These are phyloP conservation scores for Filobasidium uniguttulatum DNA, from an alignment of 1,284 basidiomycete genomes.

Conservation along the genomic window DNA sequence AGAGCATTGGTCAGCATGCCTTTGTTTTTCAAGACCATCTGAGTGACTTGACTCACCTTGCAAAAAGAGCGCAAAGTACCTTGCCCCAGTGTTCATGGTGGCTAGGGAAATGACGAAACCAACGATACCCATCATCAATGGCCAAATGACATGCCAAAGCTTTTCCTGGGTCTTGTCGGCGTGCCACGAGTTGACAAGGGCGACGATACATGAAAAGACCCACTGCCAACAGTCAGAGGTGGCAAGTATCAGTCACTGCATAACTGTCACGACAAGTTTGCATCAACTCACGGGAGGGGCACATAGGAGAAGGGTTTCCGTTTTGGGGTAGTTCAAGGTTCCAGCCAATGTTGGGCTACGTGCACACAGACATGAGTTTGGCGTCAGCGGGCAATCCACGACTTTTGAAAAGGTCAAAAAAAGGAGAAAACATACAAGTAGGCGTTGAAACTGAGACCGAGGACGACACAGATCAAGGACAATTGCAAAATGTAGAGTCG, in stretches of 20 bases:
- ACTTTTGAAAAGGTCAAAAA: not conserved
- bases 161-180: constrained; percentile 45
- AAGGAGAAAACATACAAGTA: constrained; percentile 54
- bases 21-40: too few relatives aligned
- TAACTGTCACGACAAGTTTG: not conserved
- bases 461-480: constrained; percentile 20
- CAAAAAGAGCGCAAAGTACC: constrained; percentile 35
- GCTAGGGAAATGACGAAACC: constrained; percentile 31
- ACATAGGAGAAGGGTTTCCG: constrained; percentile 15
- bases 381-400: constrained; percentile 6
- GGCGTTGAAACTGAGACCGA: constrained; percentile 56
- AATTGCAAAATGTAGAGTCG: constrained; percentile 16
- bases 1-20: too few relatives aligned
- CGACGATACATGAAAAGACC: constrained; percentile 49
- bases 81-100: constrained; percentile 26
- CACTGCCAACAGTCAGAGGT: constrained; percentile 60
- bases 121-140: constrained; percentile 36
- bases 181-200: constrained; percentile 50
- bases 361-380: constrained; percentile 27
- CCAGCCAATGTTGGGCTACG: constrained; percentile 42
- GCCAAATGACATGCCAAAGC: constrained; percentile 47
- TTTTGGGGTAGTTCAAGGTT: constrained; percentile 52
- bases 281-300: constrained; percentile 1
- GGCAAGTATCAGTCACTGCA: constrained; percentile 38
- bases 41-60: constrained; percentile 38